Evolutionary conservation across 176 grass and related monocot genomes (phyloP).

Genomic region (Avena insularis): DNA sequence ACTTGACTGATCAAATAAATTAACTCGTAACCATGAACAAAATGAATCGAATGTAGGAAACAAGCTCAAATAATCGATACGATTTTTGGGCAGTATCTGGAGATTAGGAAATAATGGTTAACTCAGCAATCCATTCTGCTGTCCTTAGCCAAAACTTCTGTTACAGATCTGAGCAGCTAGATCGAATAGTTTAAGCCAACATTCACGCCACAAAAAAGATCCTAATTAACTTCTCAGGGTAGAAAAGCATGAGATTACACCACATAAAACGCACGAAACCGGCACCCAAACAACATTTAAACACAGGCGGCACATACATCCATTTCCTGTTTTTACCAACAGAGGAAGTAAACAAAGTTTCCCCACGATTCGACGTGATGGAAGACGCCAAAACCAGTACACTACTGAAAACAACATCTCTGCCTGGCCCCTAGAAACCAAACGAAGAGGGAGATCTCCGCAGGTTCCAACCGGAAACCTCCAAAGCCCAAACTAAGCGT

Average conservation of each 20-base stretch:
- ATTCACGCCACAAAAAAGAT: neutral
- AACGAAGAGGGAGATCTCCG: constrained; percentile 18
- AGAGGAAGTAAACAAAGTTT: neutral
- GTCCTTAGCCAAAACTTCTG: neutral
- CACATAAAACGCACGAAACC: neutral
- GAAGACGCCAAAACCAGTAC: neutral
- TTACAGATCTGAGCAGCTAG: constrained; percentile 35
- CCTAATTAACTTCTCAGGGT: neutral
- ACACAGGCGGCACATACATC: neutral
- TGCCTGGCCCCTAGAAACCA: neutral
- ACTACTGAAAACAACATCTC: neutral
- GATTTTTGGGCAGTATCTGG: neutral
- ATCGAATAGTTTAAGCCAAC: neutral
- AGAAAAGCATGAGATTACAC: constrained; percentile 15
- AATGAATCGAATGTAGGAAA: neutral
- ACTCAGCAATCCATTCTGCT: neutral
- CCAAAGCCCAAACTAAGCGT: neutral
- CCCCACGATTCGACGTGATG: neutral
- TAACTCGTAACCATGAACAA: neutral
- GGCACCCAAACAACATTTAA: neutral
- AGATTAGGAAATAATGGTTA: neutral
- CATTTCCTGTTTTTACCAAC: neutral
- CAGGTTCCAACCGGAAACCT: neutral
- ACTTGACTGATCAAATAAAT: neutral
- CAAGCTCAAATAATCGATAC: neutral